These are phyloP conservation scores for Fusarium clavum DNA, from an alignment of 2,329 filamentous ascomycete genomes.

Conservation along the genomic window DNA sequence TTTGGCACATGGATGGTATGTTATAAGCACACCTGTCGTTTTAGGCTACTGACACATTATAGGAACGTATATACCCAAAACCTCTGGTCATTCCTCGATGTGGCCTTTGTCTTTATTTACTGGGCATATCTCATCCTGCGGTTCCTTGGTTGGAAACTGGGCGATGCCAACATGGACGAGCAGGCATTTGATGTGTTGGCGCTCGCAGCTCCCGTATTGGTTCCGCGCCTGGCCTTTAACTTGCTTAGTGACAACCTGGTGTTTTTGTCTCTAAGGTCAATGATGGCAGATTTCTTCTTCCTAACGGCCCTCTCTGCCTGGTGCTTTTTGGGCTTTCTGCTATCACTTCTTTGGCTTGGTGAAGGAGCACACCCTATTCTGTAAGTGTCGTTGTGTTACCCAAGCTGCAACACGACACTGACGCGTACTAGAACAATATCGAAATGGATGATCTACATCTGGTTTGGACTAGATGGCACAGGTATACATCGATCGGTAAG, in stretches of 20 bases:
- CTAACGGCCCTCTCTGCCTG: constrained; percentile 80
- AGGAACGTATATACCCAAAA: constrained; percentile 89
- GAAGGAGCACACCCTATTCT: constrained; percentile 70
- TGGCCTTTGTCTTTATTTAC: constrained; percentile 80
- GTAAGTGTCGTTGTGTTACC: constrained; percentile 49
- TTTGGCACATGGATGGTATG: constrained; percentile 75
- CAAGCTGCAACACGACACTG: constrained; percentile 5
- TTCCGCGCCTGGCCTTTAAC: constrained; percentile 85
- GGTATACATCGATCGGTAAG: constrained; percentile 68
- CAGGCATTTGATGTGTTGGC: constrained; percentile 84
- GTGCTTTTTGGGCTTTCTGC: constrained; percentile 85
- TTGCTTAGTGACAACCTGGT: constrained; percentile 86
- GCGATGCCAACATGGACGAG: constrained; percentile 62
- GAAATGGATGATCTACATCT: constrained; percentile 95
- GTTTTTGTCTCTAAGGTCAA: constrained; percentile 82
- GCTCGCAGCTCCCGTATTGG: constrained; percentile 79
- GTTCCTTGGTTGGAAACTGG: constrained; percentile 69
- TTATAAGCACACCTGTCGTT: neutral
- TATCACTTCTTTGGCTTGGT: constrained; percentile 83
- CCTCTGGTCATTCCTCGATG: constrained; percentile 87
- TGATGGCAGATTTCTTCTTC: constrained; percentile 88
- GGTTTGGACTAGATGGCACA: constrained; percentile 85
- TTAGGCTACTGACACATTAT: constrained; percentile 5
- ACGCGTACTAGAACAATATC: constrained; percentile 69
- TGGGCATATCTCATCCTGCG: constrained; percentile 75